phyloP scores from a whole-genome alignment of 495 filamentous ascomycete genomes.

The Thermothielavioides terrestris region DNA sequence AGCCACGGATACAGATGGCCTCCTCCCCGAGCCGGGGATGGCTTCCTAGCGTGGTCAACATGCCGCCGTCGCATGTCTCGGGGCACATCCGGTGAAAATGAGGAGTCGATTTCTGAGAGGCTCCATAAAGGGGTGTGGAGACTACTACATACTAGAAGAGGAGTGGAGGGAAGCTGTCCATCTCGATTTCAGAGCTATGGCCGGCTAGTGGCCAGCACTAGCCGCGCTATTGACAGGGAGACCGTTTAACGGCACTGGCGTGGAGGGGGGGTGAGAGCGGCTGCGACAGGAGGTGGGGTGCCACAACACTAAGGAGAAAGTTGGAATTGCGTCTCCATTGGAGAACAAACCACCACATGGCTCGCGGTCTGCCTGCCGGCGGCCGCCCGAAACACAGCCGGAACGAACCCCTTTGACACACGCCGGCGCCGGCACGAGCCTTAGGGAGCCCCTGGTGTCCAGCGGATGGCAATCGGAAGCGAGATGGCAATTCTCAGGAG shows the following conservation, averaged over 20 bases:
- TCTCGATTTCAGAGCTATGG: background rate
- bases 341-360: background rate
- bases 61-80: too few relatives aligned
- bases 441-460: too few relatives aligned
- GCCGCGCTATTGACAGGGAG: background rate
- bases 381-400: background rate
- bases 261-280: constrained; percentile 1
- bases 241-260: background rate
- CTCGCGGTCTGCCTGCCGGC: background rate
- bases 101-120: too few relatives aligned
- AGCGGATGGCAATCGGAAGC: background rate
- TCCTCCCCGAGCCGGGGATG: background rate
- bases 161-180: background rate
- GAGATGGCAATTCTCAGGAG: background rate
- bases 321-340: background rate
- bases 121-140: background rate
- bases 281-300: background rate
- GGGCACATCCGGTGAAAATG: too few relatives aligned
- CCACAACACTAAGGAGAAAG: background rate
- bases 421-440: background rate
- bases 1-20: background rate
- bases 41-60: too few relatives aligned
- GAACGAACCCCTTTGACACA: background rate
- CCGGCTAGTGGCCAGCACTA: background rate
- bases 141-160: background rate